These are phyloP conservation scores for Nemania abortiva DNA, from an alignment of 2,329 filamentous ascomycete genomes.

Conservation along the genomic window DNA sequence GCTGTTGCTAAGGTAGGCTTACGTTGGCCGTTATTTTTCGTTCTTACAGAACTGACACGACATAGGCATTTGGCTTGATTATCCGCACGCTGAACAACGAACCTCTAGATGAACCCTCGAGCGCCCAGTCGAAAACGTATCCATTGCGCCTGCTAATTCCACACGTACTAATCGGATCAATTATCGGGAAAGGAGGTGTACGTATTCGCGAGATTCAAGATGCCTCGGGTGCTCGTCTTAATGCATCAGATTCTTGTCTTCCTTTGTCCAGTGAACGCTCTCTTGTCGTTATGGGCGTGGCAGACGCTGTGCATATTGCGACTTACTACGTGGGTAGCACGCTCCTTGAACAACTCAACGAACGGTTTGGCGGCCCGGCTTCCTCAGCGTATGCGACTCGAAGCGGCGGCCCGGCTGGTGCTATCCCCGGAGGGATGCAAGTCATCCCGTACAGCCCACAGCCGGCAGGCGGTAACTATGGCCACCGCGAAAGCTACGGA, in stretches of 20 bases:
- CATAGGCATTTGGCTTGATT: constrained; percentile 93
- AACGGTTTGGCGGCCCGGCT: constrained; percentile 93
- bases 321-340: constrained; percentile 99
- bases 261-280: constrained; percentile 96
- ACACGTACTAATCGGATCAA: constrained; percentile 96
- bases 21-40: constrained; percentile 22
- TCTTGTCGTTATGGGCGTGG: constrained; percentile 97
- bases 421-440: constrained; percentile 97
- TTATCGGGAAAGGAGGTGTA: constrained; percentile 96
- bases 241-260: constrained; percentile 94
- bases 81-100: constrained; percentile 99
- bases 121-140: constrained; percentile 95
- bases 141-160: constrained; percentile 94
- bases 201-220: constrained; percentile 99
- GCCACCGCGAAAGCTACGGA: constrained; percentile 86
- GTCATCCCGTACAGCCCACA: constrained; percentile 98
- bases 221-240: constrained; percentile 93
- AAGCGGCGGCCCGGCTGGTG: constrained; percentile 91
- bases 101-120: constrained; percentile 87
- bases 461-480: constrained; percentile 91
- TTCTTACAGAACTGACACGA: constrained; percentile 36
- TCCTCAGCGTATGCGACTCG: constrained; percentile 98
- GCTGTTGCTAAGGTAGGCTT: constrained; percentile 88
- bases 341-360: constrained; percentile 96
- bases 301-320: constrained; percentile 97